Conservation (phyloP, 1,284 basidiomycete species). For the Irpex sp. region DNA sequence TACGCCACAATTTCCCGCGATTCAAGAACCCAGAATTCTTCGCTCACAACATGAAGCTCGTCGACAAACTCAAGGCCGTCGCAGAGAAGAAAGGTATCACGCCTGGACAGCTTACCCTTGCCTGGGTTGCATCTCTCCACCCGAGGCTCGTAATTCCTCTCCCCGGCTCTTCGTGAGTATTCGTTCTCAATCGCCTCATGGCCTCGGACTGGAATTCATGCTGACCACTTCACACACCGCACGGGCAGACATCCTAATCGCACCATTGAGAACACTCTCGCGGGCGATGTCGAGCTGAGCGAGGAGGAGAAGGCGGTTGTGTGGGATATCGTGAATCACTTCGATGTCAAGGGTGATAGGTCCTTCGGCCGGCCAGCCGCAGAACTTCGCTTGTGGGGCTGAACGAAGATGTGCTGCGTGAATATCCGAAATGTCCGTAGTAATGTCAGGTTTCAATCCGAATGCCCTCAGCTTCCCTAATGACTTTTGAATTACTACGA, state of each 20-base stretch:
- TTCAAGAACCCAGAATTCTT: slow-evolving; percentile 42
- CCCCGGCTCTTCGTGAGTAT: slow-evolving; percentile 49
- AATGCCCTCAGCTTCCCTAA: too few species aligned
- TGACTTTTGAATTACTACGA: too few species aligned
- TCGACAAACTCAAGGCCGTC: slow-evolving; percentile 42
- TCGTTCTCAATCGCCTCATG: background rate
- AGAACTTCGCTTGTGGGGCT: slow-evolving; percentile 25
- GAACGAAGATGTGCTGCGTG: background rate
- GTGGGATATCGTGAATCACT: slow-evolving; percentile 21
- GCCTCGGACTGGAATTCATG: background rate
- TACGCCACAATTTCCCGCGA: slow-evolving; percentile 31
- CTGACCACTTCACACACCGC: too few species aligned
- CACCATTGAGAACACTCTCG: slow-evolving; percentile 43
- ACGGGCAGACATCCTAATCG: slow-evolving; percentile 30
- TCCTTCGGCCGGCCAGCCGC: slow-evolving; percentile 24
- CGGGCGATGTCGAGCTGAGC: slow-evolving; percentile 39
- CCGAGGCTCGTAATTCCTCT: slow-evolving; percentile 46
- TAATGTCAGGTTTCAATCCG: too few species aligned
- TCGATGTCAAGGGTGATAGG: slow-evolving; percentile 29
- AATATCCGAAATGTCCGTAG: too few species aligned
- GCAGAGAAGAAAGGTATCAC: slow-evolving; percentile 48
- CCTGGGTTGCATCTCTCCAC: slow-evolving; percentile 52
- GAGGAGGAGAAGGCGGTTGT: slow-evolving; percentile 37
- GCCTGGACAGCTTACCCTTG: slow-evolving; percentile 55
- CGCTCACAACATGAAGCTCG: slow-evolving; percentile 53